A percentile compares a stretch with the other conserved stretches of the same genome.
These are phyloP conservation scores for Proliferodiscus dingleyae DNA, from an alignment of 2,329 filamentous ascomycete species.

Conservation along the genomic window DNA sequence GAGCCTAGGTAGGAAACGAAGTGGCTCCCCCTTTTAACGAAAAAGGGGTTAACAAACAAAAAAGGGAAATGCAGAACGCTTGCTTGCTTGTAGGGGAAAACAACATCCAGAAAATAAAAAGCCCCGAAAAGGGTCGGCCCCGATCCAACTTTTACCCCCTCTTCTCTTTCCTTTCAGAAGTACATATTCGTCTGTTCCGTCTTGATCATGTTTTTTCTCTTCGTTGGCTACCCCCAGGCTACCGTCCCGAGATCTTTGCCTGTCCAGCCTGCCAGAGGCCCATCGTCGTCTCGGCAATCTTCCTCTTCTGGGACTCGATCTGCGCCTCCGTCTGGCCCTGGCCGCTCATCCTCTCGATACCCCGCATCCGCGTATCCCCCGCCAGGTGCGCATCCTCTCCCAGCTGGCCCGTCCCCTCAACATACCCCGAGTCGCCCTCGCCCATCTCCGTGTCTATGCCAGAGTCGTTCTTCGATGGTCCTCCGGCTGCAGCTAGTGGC, in stretches of 20 bases:
- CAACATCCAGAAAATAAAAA: too few relatives aligned
- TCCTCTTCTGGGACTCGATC: conserved; percentile 41
- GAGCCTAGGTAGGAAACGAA: too few relatives aligned
- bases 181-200: too few relatives aligned
- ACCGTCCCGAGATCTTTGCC: conserved; percentile 24
- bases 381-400: conserved; percentile 5
- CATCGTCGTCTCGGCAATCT: conserved; percentile 58
- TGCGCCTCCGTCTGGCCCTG: conserved; percentile 33
- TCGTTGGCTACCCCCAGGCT: too few relatives aligned
- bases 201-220: too few relatives aligned
- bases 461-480: conserved; percentile 40
- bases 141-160: too few relatives aligned
- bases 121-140: too few relatives aligned
- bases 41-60: too few relatives aligned
- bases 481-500: conserved; percentile 38
- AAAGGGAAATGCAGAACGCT: too few relatives aligned
- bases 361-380: conserved; percentile 22
- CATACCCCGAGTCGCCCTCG: conserved; percentile 25
- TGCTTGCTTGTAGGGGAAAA: too few relatives aligned
- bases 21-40: too few relatives aligned
- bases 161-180: too few relatives aligned
- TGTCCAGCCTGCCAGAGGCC: conserved; percentile 48
- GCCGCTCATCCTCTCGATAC: conserved; percentile 25
- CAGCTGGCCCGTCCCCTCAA: conserved; percentile 11
- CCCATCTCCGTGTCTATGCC: conserved; percentile 25